Conservation (phyloP, 495 filamentous ascomycete genomes). For the Penicillium nucicola region DNA sequence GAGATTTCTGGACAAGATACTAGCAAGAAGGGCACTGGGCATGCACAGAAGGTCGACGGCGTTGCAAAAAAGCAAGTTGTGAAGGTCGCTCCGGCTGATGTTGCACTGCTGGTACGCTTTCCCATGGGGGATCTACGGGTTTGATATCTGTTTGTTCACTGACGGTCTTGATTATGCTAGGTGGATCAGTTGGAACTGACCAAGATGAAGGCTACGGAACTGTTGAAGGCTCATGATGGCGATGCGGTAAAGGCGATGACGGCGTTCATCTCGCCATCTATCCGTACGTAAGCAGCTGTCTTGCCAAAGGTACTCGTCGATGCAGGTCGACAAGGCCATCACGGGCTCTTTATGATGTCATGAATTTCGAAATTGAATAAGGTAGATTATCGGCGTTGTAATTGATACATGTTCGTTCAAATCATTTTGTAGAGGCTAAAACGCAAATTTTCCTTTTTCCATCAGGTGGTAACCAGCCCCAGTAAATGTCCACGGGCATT, state of each 20-base stretch:
- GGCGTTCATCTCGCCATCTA: conserved; percentile 52
- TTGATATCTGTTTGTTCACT: background rate
- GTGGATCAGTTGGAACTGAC: conserved; percentile 74
- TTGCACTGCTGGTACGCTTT: conserved; percentile 59
- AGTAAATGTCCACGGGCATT: conserved; percentile 4
- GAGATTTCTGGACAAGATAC: conserved; percentile 41
- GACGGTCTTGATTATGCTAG: conserved; percentile 36
- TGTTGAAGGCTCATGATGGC: conserved; percentile 76
- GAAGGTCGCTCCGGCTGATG: conserved; percentile 66
- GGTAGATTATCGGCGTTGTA: background rate
- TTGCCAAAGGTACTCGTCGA: too few relatives aligned
- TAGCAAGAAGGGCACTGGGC: conserved; percentile 14
- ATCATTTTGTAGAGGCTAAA: background rate
- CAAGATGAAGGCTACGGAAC: conserved; percentile 78
- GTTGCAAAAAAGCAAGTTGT: conserved; percentile 51
- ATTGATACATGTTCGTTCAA: too few relatives aligned
- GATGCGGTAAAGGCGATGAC: conserved; percentile 68
- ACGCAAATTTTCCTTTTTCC: background rate
- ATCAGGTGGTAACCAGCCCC: background rate
- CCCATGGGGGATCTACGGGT: background rate
- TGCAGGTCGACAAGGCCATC: too few relatives aligned
- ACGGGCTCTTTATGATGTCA: background rate
- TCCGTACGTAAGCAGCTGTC: conserved; percentile 15
- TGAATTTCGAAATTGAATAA: background rate
- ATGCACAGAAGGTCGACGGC: conserved; percentile 41